A percentile compares a stretch with the other conserved stretches of the same genome.
phyloP scores from a whole-genome alignment of 805 yeast genomes.

The Metschnikowia lochheadii region DNA sequence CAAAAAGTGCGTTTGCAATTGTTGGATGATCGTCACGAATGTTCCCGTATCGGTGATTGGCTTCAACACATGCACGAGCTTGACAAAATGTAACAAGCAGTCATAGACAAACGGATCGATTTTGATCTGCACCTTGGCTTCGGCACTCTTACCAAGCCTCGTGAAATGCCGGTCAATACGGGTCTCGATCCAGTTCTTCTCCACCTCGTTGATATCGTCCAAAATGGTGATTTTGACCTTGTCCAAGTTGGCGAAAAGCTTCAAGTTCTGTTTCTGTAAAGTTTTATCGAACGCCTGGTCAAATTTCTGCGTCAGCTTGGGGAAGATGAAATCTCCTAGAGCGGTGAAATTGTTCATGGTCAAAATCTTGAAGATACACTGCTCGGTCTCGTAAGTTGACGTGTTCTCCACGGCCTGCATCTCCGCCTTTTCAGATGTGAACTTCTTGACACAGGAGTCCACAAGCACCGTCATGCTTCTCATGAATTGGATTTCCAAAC shows the following conservation, averaged over 20 bases:
- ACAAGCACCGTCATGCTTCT: slow-evolving; percentile 38
- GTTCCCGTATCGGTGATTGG: slow-evolving; percentile 38
- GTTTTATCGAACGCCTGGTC: slow-evolving; percentile 35
- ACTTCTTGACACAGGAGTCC: slow-evolving; percentile 40
- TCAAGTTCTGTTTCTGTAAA: slow-evolving; percentile 34
- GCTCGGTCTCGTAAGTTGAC: slow-evolving; percentile 17
- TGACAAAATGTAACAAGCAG: slow-evolving; percentile 38
- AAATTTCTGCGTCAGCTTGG: slow-evolving; percentile 28
- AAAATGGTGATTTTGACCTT: slow-evolving; percentile 36
- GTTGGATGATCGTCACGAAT: slow-evolving; percentile 34
- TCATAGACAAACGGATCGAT: slow-evolving; percentile 40
- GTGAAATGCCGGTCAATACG: slow-evolving; percentile 25
- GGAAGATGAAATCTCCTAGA: slow-evolving; percentile 29
- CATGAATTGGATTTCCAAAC: slow-evolving; percentile 44
- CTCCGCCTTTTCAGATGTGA: slow-evolving; percentile 18
- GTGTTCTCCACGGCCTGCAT: slow-evolving; percentile 10
- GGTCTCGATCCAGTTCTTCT: slow-evolving; percentile 31
- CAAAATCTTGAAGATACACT: slow-evolving; percentile 34
- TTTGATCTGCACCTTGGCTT: slow-evolving; percentile 13
- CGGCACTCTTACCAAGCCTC: slow-evolving; percentile 6
- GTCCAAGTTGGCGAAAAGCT: slow-evolving; percentile 39
- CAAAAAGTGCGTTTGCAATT: slow-evolving; percentile 35
- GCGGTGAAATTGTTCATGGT: slow-evolving; percentile 43
- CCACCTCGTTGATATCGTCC: slow-evolving; percentile 37
- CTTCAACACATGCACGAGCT: slow-evolving; percentile 34